phyloP scores from a whole-genome alignment of 1,284 basidiomycete genomes.

The Blastosporella zonata region DNA sequence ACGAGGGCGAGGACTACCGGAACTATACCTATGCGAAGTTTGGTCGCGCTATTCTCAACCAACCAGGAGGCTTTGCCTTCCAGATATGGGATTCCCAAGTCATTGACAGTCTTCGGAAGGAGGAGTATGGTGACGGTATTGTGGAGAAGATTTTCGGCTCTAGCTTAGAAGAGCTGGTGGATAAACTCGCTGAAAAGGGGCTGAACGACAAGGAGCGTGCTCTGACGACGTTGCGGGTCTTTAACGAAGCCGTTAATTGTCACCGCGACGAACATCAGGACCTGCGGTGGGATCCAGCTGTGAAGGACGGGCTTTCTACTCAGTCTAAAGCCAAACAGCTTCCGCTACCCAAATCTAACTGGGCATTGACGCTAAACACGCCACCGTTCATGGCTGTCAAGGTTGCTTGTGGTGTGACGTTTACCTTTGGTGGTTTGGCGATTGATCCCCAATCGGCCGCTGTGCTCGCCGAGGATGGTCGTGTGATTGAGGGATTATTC shows the following conservation, averaged over 20 bases:
- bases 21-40: constrained; percentile 73
- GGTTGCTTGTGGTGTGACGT: constrained; percentile 66
- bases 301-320: constrained; percentile 60
- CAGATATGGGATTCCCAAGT: constrained; percentile 59
- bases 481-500: constrained; percentile 51
- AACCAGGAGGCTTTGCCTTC: constrained; percentile 58
- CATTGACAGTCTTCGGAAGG: constrained; percentile 43
- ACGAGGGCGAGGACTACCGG: constrained; percentile 68
- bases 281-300: constrained; percentile 52
- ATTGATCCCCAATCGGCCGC: constrained; percentile 53
- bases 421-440: constrained; percentile 66
- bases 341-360: constrained; percentile 47
- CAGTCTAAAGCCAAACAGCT: constrained; percentile 32
- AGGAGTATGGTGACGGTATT: constrained; percentile 63
- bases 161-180: constrained; percentile 49
- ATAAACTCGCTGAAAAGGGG: constrained; percentile 43
- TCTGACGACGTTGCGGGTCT: constrained; percentile 43
- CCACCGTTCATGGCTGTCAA: constrained; percentile 62
- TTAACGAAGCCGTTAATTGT: constrained; percentile 46
- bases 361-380: constrained; percentile 53
- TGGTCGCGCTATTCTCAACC: constrained; percentile 53
- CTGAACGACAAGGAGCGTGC: constrained; percentile 41
- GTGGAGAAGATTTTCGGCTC: constrained; percentile 51
- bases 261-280: constrained; percentile 35
- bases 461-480: constrained; percentile 44